Evolutionary conservation across 768 basidiomycete species (phyloP).

Genomic region (Stropharia rugosoannulata): DNA sequence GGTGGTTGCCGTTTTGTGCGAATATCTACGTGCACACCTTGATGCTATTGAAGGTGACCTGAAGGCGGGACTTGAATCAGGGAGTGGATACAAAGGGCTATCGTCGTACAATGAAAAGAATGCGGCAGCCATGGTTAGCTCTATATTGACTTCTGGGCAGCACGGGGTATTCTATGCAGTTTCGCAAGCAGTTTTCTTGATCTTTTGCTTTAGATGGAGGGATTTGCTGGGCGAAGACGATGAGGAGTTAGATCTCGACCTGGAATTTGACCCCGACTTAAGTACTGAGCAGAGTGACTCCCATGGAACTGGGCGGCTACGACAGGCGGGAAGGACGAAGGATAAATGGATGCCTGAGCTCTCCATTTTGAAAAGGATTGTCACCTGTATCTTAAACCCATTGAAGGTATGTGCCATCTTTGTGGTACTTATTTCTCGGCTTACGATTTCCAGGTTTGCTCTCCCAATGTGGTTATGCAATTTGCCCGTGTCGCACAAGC

Average conservation of each 20-base stretch:
- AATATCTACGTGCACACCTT: slow-evolving; percentile 76
- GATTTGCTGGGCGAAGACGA: slow-evolving; percentile 71
- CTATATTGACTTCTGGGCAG: slow-evolving; percentile 32
- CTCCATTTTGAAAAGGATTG: slow-evolving; percentile 72
- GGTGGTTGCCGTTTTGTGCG: slow-evolving; percentile 82
- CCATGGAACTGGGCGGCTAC: background rate
- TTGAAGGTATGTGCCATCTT: slow-evolving; percentile 60
- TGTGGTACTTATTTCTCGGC: background rate
- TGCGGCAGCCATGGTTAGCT: slow-evolving; percentile 15
- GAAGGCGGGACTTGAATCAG: slow-evolving; percentile 31
- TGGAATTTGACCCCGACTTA: slow-evolving; percentile 13
- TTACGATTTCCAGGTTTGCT: slow-evolving; percentile 65
- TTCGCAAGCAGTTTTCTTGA: slow-evolving; percentile 87
- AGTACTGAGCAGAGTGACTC: background rate
- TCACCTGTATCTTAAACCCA: slow-evolving; percentile 85
- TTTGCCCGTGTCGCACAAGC: slow-evolving; percentile 92
- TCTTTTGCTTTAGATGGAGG: slow-evolving; percentile 98
- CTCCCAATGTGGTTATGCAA: slow-evolving; percentile 85
- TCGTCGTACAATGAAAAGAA: slow-evolving; percentile 6
- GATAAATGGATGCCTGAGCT: slow-evolving; percentile 88
- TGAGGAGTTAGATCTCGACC: slow-evolving; percentile 27
- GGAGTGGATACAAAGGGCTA: background rate
- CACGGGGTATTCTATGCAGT: slow-evolving; percentile 90
- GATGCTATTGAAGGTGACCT: slow-evolving; percentile 62
- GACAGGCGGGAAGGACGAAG: slow-evolving; percentile 12